Evolutionary conservation across 139 green algal species (phyloP).

Genomic region (Gonium pectorale): DNA sequence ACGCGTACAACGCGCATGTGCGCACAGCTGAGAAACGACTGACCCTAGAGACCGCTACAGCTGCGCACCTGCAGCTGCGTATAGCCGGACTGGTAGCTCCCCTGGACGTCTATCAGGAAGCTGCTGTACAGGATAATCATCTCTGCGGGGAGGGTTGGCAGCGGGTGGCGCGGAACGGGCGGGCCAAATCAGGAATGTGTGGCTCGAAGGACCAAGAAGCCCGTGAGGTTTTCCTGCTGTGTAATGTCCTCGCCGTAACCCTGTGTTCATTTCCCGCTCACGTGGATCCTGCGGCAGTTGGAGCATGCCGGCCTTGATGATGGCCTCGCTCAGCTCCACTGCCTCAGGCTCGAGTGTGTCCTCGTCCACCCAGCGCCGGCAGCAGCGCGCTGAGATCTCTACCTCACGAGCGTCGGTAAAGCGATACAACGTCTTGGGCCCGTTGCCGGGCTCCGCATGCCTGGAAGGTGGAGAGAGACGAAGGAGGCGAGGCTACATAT

Average conservation of each 20-base stretch:
- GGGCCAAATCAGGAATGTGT: too few species aligned
- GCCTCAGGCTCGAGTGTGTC: not conserved
- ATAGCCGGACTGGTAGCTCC: conserved; percentile 43
- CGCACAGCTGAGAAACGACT: too few species aligned
- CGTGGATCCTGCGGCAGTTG: conserved; percentile 20
- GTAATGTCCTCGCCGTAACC: too few species aligned
- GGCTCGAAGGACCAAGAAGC: too few species aligned
- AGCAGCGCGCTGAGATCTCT: conserved; percentile 17
- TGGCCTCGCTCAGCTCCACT: conserved; percentile 13
- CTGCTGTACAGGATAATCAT: conserved; percentile 34
- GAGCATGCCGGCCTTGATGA: conserved; percentile 30
- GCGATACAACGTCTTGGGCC: conserved; percentile 10
- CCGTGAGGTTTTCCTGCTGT: too few species aligned
- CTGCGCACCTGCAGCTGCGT: conserved; percentile 37
- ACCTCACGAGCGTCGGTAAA: conserved; percentile 14
- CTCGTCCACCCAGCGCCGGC: conserved; percentile 29
- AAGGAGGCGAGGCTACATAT: too few species aligned
- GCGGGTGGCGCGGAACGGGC: too few species aligned
- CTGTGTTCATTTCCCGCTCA: too few species aligned
- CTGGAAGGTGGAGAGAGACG: too few species aligned
- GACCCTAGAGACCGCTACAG: too few species aligned
- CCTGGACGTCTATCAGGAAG: conserved; percentile 48
- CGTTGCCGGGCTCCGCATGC: not conserved
- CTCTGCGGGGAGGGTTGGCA: not conserved
- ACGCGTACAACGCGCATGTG: too few species aligned